Evolutionary conservation across 169 alveolate genomes (phyloP).

Genomic region (Plasmodium adleri): DNA sequence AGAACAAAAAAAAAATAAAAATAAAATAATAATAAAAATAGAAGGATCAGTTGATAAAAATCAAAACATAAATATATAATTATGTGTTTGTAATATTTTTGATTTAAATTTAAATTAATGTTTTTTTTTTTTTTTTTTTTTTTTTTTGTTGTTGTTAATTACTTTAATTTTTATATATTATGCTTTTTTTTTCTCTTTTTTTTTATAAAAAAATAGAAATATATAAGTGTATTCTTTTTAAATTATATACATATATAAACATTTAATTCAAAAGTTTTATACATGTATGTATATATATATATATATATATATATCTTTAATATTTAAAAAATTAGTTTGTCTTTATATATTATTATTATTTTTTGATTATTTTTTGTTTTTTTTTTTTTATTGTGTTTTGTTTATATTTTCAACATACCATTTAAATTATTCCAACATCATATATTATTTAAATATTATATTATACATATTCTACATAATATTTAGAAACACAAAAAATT

Average conservation of each 20-base stretch:
- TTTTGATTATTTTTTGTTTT: background rate
- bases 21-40: background rate
- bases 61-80: background rate
- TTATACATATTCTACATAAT: conserved; percentile 3
- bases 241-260: conserved; percentile 20
- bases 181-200: background rate
- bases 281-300: conserved; percentile 4
- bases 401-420: conserved; percentile 24
- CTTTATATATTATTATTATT: conserved; percentile 3
- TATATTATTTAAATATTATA: conserved; percentile 19
- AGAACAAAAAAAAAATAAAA: background rate
- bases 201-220: background rate
- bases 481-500: conserved; percentile 1
- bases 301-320: conserved; percentile 3
- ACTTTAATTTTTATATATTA: no score
- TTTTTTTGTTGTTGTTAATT: background rate
- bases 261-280: conserved; percentile 20
- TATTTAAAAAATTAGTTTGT: conserved; percentile 22
- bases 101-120: no score
- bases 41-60: conserved; percentile 3
- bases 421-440: conserved; percentile 17
- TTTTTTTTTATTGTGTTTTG: conserved; percentile 18
- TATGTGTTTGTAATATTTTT: no score
- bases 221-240: conserved; percentile 10
- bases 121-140: background rate